Percentiles rank a stretch among this genome's conserved stretches.
phyloP scores from a whole-genome alignment of 2,329 filamentous ascomycete genomes.

The Stagonosporopsis tanaceti region DNA sequence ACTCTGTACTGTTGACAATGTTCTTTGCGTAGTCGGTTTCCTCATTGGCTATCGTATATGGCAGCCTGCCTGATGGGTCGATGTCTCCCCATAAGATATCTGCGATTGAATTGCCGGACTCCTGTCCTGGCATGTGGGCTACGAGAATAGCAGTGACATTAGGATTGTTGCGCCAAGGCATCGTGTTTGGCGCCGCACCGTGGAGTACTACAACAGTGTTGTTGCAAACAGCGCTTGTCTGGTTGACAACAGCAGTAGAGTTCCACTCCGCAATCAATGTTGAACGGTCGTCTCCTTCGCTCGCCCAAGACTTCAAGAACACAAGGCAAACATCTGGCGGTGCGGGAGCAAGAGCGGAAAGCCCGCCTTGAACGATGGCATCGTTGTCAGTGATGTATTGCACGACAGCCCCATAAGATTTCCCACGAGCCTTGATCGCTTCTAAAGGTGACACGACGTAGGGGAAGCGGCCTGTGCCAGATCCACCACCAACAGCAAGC shows the following conservation, averaged over 20 bases:
- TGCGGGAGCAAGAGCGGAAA: conserved; percentile 38
- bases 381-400: conserved; percentile 55
- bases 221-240: conserved; percentile 53
- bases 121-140: conserved; percentile 52
- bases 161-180: conserved; percentile 51
- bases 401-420: conserved; percentile 51
- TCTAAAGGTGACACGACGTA: conserved; percentile 53
- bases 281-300: conserved; percentile 54
- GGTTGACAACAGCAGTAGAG: conserved; percentile 49
- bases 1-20: conserved; percentile 48
- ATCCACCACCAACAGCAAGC: conserved; percentile 51
- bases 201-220: conserved; percentile 61
- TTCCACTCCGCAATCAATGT: conserved; percentile 54
- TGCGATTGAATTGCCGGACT: conserved; percentile 49
- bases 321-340: conserved; percentile 59
- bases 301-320: conserved; percentile 63
- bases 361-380: conserved; percentile 38
- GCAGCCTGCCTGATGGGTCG: conserved; percentile 80
- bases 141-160: conserved; percentile 53
- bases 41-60: conserved; percentile 81
- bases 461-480: conserved; percentile 51
- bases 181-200: conserved; percentile 49
- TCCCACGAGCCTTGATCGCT: conserved; percentile 46
- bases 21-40: conserved; percentile 68
- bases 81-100: conserved; percentile 73